Base-by-base conservation (phyloP, 768 basidiomycete genomes). In the Lactarius deliciosus region DNA sequence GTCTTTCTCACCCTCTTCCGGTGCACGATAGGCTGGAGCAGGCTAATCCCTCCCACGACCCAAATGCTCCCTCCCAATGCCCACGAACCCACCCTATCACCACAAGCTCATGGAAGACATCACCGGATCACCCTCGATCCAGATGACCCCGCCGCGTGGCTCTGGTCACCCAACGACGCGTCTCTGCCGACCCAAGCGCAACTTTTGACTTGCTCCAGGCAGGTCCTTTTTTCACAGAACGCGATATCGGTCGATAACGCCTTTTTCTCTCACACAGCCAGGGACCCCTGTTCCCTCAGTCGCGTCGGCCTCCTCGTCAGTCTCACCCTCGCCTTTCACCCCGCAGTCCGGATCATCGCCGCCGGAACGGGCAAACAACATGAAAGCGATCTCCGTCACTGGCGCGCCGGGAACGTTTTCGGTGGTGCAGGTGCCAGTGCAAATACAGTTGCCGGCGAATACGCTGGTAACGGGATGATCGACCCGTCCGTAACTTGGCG, bases 71-170 rank as follows among this genome's bases (percentile, higher is more conserved):
- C 30, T 32, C 6, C 47, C 3, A 53, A 58, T n/a, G 47, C 38
- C 38, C 56, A 57, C 22, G 45, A 57, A 7, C 40, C 36, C 3
- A 28, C n/a, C 36, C 58, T 66, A 9, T 69, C 68, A 2, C 61
- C 47, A 20, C 65, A 69, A 56, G 57, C 61, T 69, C 30, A 67
- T 69, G 65, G 68, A 43, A 10, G 68, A 69, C 22, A n/a, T n/a
- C n/a, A n/a, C n/a, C n/a, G n/a, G n/a, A 66, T 69, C 53, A 69
- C 68, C 0, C 47, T 62, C 25, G 65, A 58, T 45, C 65, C 43
- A 2, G 68, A 69, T 34, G 68, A 62, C 58, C 47, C 50, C 32
- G 41, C 40, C 57, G 57, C 54, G 43, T 66, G 66, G 62, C 7
- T 53, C 2, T 53, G 22, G 9, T 9, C 18, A n/a, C 7, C 13